Evolutionary conservation across 495 filamentous ascomycete genomes (phyloP).

Genomic region (Neurospora sp.): DNA sequence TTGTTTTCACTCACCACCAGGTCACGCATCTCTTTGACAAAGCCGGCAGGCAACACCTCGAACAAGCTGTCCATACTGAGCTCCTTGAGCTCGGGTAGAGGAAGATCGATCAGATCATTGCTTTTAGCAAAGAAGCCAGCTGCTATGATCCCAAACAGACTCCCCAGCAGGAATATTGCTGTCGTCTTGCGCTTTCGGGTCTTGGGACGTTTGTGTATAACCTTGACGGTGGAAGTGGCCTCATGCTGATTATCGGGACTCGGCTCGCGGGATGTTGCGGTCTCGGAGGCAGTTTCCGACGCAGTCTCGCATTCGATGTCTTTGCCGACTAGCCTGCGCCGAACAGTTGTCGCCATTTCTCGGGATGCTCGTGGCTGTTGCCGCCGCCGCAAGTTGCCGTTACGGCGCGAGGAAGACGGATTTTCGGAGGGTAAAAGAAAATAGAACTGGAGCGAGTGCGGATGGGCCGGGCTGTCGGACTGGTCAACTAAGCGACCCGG

Average conservation of each 20-base stretch:
- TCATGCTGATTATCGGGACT: constrained; percentile 37
- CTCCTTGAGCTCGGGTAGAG: constrained; percentile 56
- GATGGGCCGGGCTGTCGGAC: background rate
- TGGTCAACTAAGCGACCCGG: background rate
- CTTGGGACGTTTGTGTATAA: constrained; percentile 34
- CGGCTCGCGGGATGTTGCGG: constrained; percentile 27
- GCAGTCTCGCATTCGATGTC: constrained; percentile 1
- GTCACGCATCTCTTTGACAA: constrained; percentile 74
- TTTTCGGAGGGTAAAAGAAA: background rate
- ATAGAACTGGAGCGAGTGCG: background rate
- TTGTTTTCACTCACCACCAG: constrained; percentile 49
- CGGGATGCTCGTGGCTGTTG: background rate
- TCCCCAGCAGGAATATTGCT: constrained; percentile 74
- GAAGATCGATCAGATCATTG: constrained; percentile 72
- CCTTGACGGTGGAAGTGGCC: constrained; percentile 23
- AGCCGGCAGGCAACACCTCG: constrained; percentile 72
- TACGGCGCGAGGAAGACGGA: background rate
- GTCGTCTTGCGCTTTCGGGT: constrained; percentile 59
- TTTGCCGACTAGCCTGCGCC: constrained; percentile 34
- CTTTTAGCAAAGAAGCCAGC: constrained; percentile 78
- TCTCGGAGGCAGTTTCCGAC: constrained; percentile 23
- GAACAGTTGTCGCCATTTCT: constrained; percentile 36
- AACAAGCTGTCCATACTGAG: constrained; percentile 75
- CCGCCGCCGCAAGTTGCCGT: background rate
- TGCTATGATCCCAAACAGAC: constrained; percentile 68